phyloP scores from a whole-genome alignment of 176 grass and related monocot species.

The Poa annua region DNA sequence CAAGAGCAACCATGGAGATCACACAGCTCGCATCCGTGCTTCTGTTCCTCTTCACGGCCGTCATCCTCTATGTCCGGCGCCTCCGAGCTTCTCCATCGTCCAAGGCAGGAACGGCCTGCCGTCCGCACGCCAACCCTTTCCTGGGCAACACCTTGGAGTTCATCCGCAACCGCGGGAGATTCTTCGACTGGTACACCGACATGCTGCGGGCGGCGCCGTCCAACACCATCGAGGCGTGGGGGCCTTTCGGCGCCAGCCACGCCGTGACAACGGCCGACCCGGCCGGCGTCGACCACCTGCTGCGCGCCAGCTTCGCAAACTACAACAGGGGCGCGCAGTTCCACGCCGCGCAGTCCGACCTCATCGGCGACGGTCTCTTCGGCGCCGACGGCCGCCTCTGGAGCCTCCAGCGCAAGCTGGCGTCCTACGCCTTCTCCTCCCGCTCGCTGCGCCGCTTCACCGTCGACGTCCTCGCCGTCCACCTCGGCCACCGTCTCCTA shows the following conservation, averaged over 20 bases:
- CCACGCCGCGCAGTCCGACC: slow-evolving; percentile 33
- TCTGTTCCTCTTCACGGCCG: slow-evolving; percentile 34
- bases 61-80: slow-evolving; percentile 27
- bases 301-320: slow-evolving; percentile 51
- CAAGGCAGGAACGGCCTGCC: slow-evolving; percentile 24
- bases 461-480: slow-evolving; percentile 38
- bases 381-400: slow-evolving; percentile 54
- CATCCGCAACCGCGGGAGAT: slow-evolving; percentile 62
- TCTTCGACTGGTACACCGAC: slow-evolving; percentile 79
- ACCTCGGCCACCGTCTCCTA: slow-evolving; percentile 39
- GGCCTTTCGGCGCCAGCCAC: slow-evolving; percentile 35
- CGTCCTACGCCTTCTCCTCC: slow-evolving; percentile 61
- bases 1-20: slow-evolving; percentile 17
- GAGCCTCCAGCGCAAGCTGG: slow-evolving; percentile 66
- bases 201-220: slow-evolving; percentile 48
- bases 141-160: slow-evolving; percentile 70
- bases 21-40: slow-evolving; percentile 25
- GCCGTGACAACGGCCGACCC: slow-evolving; percentile 58
- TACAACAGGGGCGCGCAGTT: slow-evolving; percentile 51
- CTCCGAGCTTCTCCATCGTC: not conserved
- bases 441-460: slow-evolving; percentile 48
- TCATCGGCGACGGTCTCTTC: slow-evolving; percentile 68
- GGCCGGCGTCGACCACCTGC: slow-evolving; percentile 59
- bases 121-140: slow-evolving; percentile 50
- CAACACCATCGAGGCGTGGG: slow-evolving; percentile 59